phyloP scores from a whole-genome alignment of 1,284 basidiomycete species.

The Irpex lacteus region DNA sequence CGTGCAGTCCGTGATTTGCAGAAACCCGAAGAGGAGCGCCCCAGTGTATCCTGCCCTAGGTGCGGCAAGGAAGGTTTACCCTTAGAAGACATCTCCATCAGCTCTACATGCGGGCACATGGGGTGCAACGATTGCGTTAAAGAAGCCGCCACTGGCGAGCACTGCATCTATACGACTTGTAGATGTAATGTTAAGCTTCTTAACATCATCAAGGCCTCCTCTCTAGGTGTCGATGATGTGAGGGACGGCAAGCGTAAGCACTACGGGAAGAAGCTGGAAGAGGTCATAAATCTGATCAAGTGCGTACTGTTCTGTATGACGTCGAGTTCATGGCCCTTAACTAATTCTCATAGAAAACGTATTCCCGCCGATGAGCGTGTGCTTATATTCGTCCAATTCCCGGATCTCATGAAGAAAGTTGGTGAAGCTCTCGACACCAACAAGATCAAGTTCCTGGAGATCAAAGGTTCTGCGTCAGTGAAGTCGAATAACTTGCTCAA shows the following conservation, averaged over 20 bases:
- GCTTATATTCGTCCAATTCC: slow-evolving; percentile 93
- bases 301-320: slow-evolving; percentile 34
- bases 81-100: slow-evolving; percentile 72
- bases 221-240: slow-evolving; percentile 81
- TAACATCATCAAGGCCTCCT: slow-evolving; percentile 82
- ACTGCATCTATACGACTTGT: slow-evolving; percentile 71
- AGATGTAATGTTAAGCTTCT: slow-evolving; percentile 60
- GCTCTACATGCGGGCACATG: slow-evolving; percentile 89
- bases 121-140: slow-evolving; percentile 78
- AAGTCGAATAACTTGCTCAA: slow-evolving; percentile 81
- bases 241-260: slow-evolving; percentile 73
- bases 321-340: not conserved
- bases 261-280: slow-evolving; percentile 88
- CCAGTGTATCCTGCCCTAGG: slow-evolving; percentile 55
- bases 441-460: slow-evolving; percentile 76
- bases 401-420: slow-evolving; percentile 89
- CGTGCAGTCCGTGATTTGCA: slow-evolving; percentile 87
- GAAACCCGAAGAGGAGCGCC: slow-evolving; percentile 58
- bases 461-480: slow-evolving; percentile 74
- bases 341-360: slow-evolving; percentile 42
- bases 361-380: slow-evolving; percentile 79
- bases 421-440: slow-evolving; percentile 76
- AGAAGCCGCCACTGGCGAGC: slow-evolving; percentile 71
- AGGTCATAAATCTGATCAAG: slow-evolving; percentile 81
- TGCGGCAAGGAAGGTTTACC: slow-evolving; percentile 59